Evolutionary conservation across 805 yeast genomes (phyloP), one percentile per base, ranked within the genome.

Genomic region (Kluyveromyces siamensis): DNA sequence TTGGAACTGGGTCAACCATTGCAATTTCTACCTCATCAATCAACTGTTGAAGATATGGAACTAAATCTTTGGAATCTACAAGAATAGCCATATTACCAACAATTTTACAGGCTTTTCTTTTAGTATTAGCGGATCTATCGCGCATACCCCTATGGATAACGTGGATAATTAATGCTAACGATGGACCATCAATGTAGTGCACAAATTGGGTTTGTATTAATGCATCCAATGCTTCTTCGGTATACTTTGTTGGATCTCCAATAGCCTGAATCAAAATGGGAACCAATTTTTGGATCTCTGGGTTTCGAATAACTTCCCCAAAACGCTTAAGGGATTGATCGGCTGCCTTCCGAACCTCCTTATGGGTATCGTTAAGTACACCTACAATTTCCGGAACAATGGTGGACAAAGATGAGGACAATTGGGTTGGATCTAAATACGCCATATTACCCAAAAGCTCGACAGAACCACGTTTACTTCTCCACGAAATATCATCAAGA

Each of bases 1-100:
- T 87, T 33, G 98, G 96, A 46, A 93, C 99, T 1, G 99, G 99
- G 58, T 93, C 99, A 45, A 95, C 96, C 96, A 93, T 91, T 6
- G 98, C 95, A 40, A 78, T 74, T 65, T 93, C 96, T 51, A 93
- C 77, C 57, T 89, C 96, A 10, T 80, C 74, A 41, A 91, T 83
- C 56, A 93, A 73, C 40, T 81, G 79, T 19, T 81, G 77, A 59
- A 93, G 72, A 68, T 93, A 93, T 25, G 96, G 97, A 46, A 80
- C 68, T 51, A 93, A 73, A 65, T 93, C 99, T 56, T 77, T 80
- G 16, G 87, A 74, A 59, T 91, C 98, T 16, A 95, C 96, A 59
- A 93, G 74, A 63, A 93, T 88, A 1, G 98, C 89, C 98, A 93
- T 93, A 62, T 93, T 93, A 53, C 99, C 99, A 30, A 93, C 97